phyloP scores from a whole-genome alignment of 148 eudicot genomes.

The Camellia granthamiana region DNA sequence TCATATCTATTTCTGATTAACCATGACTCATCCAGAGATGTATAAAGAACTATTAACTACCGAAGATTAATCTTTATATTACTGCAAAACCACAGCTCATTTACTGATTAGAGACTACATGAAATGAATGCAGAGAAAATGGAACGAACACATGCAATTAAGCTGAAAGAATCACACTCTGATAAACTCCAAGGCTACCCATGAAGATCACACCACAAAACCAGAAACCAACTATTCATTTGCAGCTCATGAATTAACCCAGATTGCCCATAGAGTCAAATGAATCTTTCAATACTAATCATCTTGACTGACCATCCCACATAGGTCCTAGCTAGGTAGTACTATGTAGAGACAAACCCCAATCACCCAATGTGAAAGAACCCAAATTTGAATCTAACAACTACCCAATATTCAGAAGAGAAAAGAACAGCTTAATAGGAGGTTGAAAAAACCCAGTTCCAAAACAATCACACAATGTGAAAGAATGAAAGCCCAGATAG shows the following conservation, averaged over 20 bases:
- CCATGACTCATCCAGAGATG: neutral
- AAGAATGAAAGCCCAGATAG: neutral
- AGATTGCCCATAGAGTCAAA: neutral
- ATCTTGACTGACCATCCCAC: neutral
- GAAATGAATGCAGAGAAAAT: neutral
- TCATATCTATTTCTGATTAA: neutral
- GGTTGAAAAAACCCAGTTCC: neutral
- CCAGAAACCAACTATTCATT: constrained; percentile 11
- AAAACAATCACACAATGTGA: neutral
- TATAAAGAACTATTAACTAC: too few species aligned
- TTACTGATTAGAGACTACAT: neutral
- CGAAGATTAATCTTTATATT: neutral
- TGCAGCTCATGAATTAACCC: neutral
- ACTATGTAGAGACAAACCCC: neutral
- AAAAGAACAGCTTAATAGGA: neutral
- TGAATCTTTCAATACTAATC: constrained; percentile 3
- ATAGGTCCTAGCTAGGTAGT: neutral
- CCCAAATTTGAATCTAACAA: neutral
- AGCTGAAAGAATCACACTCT: neutral
- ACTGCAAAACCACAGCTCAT: neutral
- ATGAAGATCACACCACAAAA: constrained; percentile 5
- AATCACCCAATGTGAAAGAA: constrained; percentile 3
- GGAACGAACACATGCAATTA: neutral
- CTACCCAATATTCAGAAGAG: neutral
- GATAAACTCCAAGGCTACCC: neutral